Evolutionary conservation across 345 rosid genomes (phyloP), one percentile per base, ranked within the genome.

Genomic region (Eutrema heterophyllum): DNA sequence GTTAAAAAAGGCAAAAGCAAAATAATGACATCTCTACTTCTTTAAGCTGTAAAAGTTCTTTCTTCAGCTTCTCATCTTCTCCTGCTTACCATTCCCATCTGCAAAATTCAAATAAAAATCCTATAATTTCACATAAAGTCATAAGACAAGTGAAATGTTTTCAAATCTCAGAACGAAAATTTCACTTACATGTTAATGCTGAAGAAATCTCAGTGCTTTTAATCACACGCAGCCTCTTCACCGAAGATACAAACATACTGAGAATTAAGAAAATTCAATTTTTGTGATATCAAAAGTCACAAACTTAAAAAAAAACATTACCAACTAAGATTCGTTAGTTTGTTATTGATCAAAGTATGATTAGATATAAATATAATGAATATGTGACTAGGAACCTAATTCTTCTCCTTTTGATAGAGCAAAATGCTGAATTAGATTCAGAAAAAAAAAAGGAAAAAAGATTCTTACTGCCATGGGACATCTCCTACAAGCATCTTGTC

Each of bases 401-500:
- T 64, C 77, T 59, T 71, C 35, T 48, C 44, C 40, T 67, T 74
- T 68, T 56, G 44, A 52, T 0, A 64, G 59, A 53, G 27, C 10
- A 74, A 55, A 79, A 72, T 29, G 81, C 62, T 67, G 85, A 77
- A 81, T 66, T 52, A 67, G 79, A 82, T 80, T 41, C 74, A 46
- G 29, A 10, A 70, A 49, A 30, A 5, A 18, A 12, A 72, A 16
- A 46, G 66, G 43, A 71, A 67, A 64, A 75, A 73, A 81, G 87
- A 84, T 78, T 85, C 94, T 87, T 92, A 95, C 99, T 86, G 89
- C 99, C 99, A 95, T 52, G 99, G 99, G 77, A 95, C 98, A 95
- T 95, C 99, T 80, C 98, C 99, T 49, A 86, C 98, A 73, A 95
- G 99, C 96, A 95, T 90, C 85, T 88, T 90, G 94, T 95, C 99